phyloP scores from a whole-genome alignment of 2,329 filamentous ascomycete genomes.

The Colletotrichum somersetense region DNA sequence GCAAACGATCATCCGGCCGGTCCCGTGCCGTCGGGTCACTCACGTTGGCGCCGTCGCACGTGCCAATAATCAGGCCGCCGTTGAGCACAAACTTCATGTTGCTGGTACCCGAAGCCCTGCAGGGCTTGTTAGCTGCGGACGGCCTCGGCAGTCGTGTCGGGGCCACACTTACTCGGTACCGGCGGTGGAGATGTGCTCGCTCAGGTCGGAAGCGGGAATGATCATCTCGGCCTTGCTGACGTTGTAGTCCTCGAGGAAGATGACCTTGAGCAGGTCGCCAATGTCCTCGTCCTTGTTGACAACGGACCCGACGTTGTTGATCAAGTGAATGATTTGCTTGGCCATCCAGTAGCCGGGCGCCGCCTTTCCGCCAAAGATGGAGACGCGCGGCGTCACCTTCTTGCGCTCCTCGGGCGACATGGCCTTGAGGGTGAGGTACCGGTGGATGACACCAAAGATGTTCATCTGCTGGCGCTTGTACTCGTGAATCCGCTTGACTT shows the following conservation, averaged over 20 bases:
- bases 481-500: slow-evolving; percentile 99
- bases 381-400: slow-evolving; percentile 88
- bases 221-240: slow-evolving; percentile 99
- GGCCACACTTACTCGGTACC: slow-evolving; percentile 79
- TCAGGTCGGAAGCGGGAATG: slow-evolving; percentile 92
- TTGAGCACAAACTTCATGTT: slow-evolving; percentile 99
- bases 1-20: slow-evolving; percentile 29
- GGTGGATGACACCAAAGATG: slow-evolving; percentile 97
- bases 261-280: slow-evolving; percentile 94
- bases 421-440: slow-evolving; percentile 89
- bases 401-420: slow-evolving; percentile 87
- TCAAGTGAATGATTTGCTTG: slow-evolving; percentile 96
- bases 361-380: slow-evolving; percentile 97
- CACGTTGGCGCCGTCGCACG: slow-evolving; percentile 97
- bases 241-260: slow-evolving; percentile 98
- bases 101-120: slow-evolving; percentile 81
- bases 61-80: slow-evolving; percentile 96
- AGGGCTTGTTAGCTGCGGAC: slow-evolving; percentile 39
- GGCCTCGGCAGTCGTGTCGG: not conserved
- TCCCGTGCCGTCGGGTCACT: slow-evolving; percentile 53
- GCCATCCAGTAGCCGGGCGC: slow-evolving; percentile 99
- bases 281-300: slow-evolving; percentile 94
- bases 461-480: slow-evolving; percentile 99
- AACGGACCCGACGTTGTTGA: slow-evolving; percentile 90
- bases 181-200: slow-evolving; percentile 98